phyloP scores from a whole-genome alignment of 805 yeast species.

The Kodamaea kaohsiungensis region DNA sequence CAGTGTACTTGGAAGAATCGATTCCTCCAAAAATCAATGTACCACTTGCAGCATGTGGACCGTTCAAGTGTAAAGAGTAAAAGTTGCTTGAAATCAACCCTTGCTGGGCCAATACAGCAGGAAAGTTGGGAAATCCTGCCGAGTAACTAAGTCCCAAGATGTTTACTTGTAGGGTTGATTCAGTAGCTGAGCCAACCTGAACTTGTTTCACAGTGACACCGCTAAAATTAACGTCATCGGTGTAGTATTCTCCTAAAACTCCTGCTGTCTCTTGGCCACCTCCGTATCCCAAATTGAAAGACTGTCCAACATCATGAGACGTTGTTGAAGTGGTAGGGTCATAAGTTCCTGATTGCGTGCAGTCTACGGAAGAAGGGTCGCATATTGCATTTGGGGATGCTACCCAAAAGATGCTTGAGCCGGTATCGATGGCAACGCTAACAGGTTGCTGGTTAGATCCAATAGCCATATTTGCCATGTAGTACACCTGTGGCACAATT shows the following conservation, averaged over 20 bases:
- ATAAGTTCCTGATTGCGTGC: neutral
- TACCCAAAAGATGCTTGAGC: conserved; percentile 10
- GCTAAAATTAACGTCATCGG: conserved; percentile 3
- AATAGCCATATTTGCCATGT: neutral
- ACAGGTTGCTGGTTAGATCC: conserved; percentile 20
- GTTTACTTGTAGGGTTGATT: neutral
- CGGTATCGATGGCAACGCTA: conserved; percentile 20
- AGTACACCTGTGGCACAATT: neutral
- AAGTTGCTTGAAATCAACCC: conserved; percentile 24
- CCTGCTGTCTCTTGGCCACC: neutral
- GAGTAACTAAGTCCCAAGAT: conserved; percentile 13
- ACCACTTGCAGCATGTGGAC: conserved; percentile 20
- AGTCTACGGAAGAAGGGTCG: no score
- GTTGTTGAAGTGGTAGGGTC: neutral
- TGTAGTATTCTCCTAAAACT: conserved; percentile 4
- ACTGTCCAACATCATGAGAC: neutral
- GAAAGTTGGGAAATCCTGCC: conserved; percentile 17
- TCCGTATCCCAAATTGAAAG: conserved; percentile 1
- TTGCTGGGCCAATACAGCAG: conserved; percentile 23
- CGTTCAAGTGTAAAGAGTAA: conserved; percentile 26
- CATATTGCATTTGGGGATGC: neutral
- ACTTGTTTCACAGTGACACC: conserved; percentile 8
- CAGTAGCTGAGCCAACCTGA: conserved; percentile 3
- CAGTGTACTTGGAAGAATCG: conserved; percentile 61
- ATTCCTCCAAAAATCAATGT: conserved; percentile 69